Percentiles rank a stretch among this genome's conserved stretches.
Evolutionary conservation across 768 basidiomycete genomes (phyloP).

Genomic region (Hericium erinaceus): DNA sequence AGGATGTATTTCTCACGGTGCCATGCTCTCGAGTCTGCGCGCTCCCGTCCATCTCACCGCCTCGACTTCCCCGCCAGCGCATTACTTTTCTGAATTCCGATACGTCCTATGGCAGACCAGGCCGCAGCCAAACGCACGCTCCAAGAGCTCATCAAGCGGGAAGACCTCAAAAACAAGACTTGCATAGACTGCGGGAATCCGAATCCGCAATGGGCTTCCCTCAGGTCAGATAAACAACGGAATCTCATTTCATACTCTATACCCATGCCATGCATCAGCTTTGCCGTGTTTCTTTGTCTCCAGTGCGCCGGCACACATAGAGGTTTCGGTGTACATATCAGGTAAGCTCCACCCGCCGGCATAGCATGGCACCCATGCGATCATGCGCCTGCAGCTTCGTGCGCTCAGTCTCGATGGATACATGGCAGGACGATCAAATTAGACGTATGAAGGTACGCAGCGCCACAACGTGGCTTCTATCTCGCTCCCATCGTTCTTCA

Average conservation of each 20-base stretch:
- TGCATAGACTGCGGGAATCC: conserved; percentile 83
- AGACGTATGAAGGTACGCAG: conserved; percentile 73
- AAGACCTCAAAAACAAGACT: conserved; percentile 62
- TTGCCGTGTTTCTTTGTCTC: conserved; percentile 86
- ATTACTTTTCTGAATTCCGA: not conserved
- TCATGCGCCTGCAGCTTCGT: conserved; percentile 54
- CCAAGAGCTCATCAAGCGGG: conserved; percentile 62
- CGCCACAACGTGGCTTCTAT: conserved; percentile 1
- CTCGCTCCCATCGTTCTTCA: conserved; percentile 4
- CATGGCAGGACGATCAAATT: conserved; percentile 87
- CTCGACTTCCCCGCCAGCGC: conserved; percentile 2
- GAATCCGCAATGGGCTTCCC: conserved; percentile 93
- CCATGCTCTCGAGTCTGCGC: not conserved
- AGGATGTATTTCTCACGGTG: not conserved
- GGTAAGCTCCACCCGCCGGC: conserved; percentile 27
- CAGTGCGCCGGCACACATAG: conserved; percentile 80
- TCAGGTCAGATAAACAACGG: conserved; percentile 38
- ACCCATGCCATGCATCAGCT: conserved; percentile 29
- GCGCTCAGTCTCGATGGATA: conserved; percentile 92
- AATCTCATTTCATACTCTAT: not conserved
- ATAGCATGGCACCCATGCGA: conserved; percentile 6
- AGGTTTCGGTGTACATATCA: conserved; percentile 92
- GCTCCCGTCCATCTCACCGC: not conserved
- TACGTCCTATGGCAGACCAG: conserved; percentile 39
- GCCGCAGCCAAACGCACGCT: conserved; percentile 59